Base-by-base conservation (phyloP, 2,329 filamentous ascomycete species). In the Apiospora kogelbergensis region DNA sequence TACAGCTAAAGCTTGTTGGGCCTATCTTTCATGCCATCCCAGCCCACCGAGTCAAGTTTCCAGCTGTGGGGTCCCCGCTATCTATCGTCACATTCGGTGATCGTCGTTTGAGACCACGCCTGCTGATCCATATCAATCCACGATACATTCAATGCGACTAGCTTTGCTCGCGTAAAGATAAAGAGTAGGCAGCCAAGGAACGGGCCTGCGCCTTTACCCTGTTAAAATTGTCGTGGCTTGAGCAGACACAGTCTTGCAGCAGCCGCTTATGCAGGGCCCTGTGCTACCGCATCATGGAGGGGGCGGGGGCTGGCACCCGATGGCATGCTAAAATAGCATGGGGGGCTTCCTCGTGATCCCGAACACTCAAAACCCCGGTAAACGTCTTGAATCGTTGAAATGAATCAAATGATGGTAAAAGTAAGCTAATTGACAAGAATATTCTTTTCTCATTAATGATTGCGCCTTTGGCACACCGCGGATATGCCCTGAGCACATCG, bases 201-300 rank as follows among this genome's bases (percentile, higher is more conserved):
- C 17, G 15, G 26, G 1, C 26, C 30, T 57, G 48, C 48, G 33
- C 9, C 2, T 57, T 30, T 30, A 30, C 30, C 48, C 48, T 20
- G 26, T 57, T 20, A 33, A 30, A 20, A 10, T 33, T 17, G 26
- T 17, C 17, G 48, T 57, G 48, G 48, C 48, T 57, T 57, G 15
- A 17, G 15, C 15, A 30, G 13, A 11, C 46, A 11, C 46, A 33
- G 9, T 15, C 13, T 3, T 5, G 17, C 40, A 42, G 9, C 48
- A 33, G 26, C 48, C 48, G 48, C 48, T 57, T 57, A 57, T 57
- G 48, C 48, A 57, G 48, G 48, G 48, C 48, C 48, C 33, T 57
- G 48, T 57, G 20, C 48, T 30, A 57, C 48, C 48, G 6, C 13
- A 33, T 20, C 48, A 57, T 57, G 48, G 26, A 33, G 48, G 48